Conservation (phyloP, 495 filamentous ascomycete species). For the Choiromyces venosus region DNA sequence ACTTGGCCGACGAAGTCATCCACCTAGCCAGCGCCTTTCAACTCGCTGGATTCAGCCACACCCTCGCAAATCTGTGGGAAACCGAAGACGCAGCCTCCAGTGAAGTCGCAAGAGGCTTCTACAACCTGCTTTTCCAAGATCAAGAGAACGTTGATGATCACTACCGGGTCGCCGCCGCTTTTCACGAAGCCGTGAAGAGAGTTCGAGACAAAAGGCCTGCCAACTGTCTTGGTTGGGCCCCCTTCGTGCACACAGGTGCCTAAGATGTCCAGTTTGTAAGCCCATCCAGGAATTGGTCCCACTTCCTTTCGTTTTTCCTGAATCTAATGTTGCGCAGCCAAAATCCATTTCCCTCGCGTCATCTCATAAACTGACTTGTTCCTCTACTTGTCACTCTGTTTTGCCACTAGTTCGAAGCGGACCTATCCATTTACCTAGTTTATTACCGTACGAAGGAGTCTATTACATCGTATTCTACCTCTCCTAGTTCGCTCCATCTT, state of each 20-base stretch:
- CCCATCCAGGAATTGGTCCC: background rate
- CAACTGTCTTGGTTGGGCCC: conserved; percentile 15
- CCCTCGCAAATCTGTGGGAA: conserved; percentile 43
- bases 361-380: too few species aligned
- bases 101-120: conserved; percentile 19
- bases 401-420: too few species aligned
- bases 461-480: too few species aligned
- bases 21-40: conserved; percentile 43
- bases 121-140: conserved; percentile 16
- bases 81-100: conserved; percentile 8
- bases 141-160: background rate
- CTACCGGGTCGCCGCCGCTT: conserved; percentile 12
- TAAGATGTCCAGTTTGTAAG: background rate
- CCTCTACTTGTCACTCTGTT: too few species aligned
- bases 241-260: conserved; percentile 29
- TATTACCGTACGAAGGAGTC: too few species aligned
- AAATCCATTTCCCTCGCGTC: too few species aligned
- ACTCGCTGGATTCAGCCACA: conserved; percentile 44
- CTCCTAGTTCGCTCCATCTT: too few species aligned
- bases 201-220: background rate
- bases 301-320: too few species aligned
- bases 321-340: too few species aligned
- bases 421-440: too few species aligned
- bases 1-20: conserved; percentile 40
- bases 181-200: conserved; percentile 26